Percentiles rank a stretch among this genome's conserved stretches.
Conservation (phyloP, 257 asterid genomes). For the Parsonsia alboflavescens region DNA sequence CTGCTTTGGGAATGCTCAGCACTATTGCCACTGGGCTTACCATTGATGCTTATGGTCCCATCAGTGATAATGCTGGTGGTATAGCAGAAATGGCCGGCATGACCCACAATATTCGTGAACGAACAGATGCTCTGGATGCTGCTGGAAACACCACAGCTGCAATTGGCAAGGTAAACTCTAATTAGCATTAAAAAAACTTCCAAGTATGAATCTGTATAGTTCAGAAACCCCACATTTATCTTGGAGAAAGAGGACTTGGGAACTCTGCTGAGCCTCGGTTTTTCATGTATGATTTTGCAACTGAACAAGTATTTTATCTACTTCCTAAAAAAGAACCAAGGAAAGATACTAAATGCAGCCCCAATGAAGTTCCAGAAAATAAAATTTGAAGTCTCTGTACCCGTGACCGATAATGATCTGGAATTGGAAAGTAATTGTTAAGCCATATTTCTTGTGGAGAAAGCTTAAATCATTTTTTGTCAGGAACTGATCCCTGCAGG, state of each 20-base stretch:
- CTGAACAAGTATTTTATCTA: too few species aligned
- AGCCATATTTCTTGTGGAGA: neutral
- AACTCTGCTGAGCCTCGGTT: neutral
- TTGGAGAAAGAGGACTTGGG: neutral
- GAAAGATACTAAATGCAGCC: neutral
- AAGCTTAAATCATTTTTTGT: neutral
- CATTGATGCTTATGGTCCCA: slow-evolving; percentile 15
- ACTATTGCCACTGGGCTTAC: slow-evolving; percentile 12
- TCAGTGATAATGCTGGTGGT: slow-evolving; percentile 15
- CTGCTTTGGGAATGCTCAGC: slow-evolving; percentile 16
- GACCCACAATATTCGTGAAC: slow-evolving; percentile 10
- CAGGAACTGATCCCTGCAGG: neutral
- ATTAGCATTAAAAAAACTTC: neutral
- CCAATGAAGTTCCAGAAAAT: neutral
- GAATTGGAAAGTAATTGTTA: neutral
- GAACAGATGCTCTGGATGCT: slow-evolving; percentile 16
- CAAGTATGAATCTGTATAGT: neutral
- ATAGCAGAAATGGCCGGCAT: slow-evolving; percentile 15
- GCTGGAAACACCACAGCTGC: slow-evolving; percentile 18
- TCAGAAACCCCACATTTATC: neutral
- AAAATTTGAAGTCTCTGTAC: neutral
- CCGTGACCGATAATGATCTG: neutral
- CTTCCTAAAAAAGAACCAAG: neutral
- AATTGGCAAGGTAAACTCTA: slow-evolving; percentile 9
- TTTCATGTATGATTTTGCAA: neutral